phyloP scores from a whole-genome alignment of 345 rosid species.

The Populus alba region DNA sequence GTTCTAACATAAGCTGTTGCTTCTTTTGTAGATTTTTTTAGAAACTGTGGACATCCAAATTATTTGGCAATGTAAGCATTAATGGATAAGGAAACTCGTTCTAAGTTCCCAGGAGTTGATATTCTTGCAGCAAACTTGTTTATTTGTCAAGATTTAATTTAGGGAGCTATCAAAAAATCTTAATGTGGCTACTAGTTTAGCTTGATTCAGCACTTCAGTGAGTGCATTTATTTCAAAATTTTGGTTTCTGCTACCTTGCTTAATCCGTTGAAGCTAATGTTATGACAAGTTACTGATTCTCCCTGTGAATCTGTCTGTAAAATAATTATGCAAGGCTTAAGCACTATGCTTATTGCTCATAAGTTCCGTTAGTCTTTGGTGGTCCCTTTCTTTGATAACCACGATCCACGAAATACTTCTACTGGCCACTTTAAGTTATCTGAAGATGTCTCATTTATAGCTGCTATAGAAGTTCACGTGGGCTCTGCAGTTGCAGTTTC shows the following conservation, averaged over 20 bases:
- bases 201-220: background rate
- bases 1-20: background rate
- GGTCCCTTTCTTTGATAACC: too few species aligned
- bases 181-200: background rate
- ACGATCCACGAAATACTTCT: too few species aligned
- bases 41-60: background rate
- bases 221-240: background rate
- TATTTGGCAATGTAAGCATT: background rate
- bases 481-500: background rate
- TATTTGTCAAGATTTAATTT: background rate
- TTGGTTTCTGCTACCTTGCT: background rate
- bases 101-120: too few species aligned
- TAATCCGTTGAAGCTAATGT: background rate
- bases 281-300: background rate
- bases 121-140: background rate
- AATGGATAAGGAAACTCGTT: background rate
- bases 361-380: background rate
- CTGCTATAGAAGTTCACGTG: background rate
- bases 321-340: background rate
- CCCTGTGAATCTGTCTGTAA: background rate
- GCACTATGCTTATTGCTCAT: background rate
- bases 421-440: background rate
- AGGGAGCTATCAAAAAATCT: background rate
- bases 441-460: background rate
- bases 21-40: background rate